These are phyloP conservation scores for Turritis glabra DNA, from an alignment of 345 rosid species.

Conservation along the genomic window DNA sequence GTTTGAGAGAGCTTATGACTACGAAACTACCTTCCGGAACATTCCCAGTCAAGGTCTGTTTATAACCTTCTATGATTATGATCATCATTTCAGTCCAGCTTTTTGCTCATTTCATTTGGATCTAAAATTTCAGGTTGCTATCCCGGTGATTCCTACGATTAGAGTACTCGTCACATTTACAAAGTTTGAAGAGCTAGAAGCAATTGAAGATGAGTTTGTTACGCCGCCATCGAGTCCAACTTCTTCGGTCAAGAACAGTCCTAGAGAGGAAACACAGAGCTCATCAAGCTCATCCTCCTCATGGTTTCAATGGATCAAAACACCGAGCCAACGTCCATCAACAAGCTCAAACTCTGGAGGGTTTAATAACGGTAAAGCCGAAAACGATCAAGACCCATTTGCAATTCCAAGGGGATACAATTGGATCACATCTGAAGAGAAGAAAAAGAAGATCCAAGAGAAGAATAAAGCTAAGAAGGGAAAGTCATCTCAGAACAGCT, in stretches of 20 bases:
- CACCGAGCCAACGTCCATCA: slow-evolving; percentile 63
- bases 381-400: slow-evolving; percentile 78
- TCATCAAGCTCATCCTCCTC: slow-evolving; percentile 74
- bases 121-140: slow-evolving; percentile 79
- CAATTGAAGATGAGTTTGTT: slow-evolving; percentile 75
- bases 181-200: slow-evolving; percentile 90
- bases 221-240: slow-evolving; percentile 97
- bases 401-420: slow-evolving; percentile 73
- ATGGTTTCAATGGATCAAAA: slow-evolving; percentile 99
- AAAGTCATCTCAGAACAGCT: slow-evolving; percentile 36
- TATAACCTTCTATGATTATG: neutral
- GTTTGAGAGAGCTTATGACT: slow-evolving; percentile 90
- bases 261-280: slow-evolving; percentile 43
- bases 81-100: neutral
- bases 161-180: slow-evolving; percentile 92
- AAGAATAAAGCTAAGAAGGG: slow-evolving; percentile 78
- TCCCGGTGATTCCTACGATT: slow-evolving; percentile 96
- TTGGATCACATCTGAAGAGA: slow-evolving; percentile 91
- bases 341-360: slow-evolving; percentile 45
- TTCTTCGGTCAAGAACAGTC: slow-evolving; percentile 58
- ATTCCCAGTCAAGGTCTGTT: slow-evolving; percentile 91
- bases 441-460: slow-evolving; percentile 94
- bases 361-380: slow-evolving; percentile 47
- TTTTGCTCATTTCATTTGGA: neutral
- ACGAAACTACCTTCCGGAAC: slow-evolving; percentile 94